phyloP scores from a whole-genome alignment of 176 grass and related monocot species.

The Echinochloa phyllopogon region DNA sequence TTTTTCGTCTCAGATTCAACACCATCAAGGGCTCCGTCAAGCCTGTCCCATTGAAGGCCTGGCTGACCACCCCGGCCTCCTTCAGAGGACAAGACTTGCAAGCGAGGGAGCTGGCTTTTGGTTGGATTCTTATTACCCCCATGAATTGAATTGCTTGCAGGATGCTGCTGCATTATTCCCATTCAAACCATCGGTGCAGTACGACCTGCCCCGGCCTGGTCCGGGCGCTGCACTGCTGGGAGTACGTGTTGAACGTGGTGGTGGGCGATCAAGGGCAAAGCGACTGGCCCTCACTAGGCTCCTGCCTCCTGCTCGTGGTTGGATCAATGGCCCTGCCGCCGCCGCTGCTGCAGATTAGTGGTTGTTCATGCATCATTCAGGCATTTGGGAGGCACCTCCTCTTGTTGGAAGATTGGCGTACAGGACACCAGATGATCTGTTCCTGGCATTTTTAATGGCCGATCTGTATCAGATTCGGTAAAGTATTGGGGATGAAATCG shows the following conservation, averaged over 20 bases:
- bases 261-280: slow-evolving; percentile 12
- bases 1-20: slow-evolving; percentile 60
- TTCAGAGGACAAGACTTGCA: slow-evolving; percentile 39
- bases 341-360: neutral
- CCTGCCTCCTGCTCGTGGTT: slow-evolving; percentile 16
- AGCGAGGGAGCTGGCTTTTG: slow-evolving; percentile 54
- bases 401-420: slow-evolving; percentile 42
- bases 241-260: neutral
- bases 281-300: slow-evolving; percentile 30
- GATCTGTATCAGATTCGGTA: slow-evolving; percentile 59
- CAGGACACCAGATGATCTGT: slow-evolving; percentile 40
- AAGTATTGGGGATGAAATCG: slow-evolving; percentile 52
- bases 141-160: slow-evolving; percentile 36
- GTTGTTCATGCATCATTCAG: slow-evolving; percentile 45
- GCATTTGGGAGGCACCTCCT: slow-evolving; percentile 49
- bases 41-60: slow-evolving; percentile 49
- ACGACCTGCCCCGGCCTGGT: slow-evolving; percentile 44
- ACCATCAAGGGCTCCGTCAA: slow-evolving; percentile 55
- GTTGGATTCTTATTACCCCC: slow-evolving; percentile 39
- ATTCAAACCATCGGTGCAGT: slow-evolving; percentile 45
- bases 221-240: slow-evolving; percentile 23
- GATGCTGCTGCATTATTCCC: slow-evolving; percentile 44
- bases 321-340: slow-evolving; percentile 5
- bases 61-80: slow-evolving; percentile 34
- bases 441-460: slow-evolving; percentile 34